phyloP scores from a whole-genome alignment of 2,329 filamentous ascomycete genomes.

The Botrytis deweyae region DNA sequence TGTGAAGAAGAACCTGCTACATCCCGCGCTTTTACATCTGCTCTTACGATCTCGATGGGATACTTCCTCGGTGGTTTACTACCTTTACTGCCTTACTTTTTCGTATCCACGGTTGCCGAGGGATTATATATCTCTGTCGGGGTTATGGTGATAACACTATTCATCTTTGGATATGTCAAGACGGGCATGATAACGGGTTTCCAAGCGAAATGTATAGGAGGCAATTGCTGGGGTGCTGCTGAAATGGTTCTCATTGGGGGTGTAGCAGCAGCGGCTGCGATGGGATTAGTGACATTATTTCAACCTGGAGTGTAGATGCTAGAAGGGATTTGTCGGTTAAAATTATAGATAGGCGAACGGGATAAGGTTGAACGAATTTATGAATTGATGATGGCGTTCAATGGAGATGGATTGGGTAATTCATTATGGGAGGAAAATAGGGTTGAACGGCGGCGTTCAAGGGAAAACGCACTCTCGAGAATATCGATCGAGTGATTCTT shows the following conservation, averaged over 20 bases:
- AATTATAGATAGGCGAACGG: constrained; percentile 16
- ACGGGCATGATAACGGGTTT: constrained; percentile 51
- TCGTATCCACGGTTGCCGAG: constrained; percentile 44
- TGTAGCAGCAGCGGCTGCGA: constrained; percentile 42
- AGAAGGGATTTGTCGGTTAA: neutral
- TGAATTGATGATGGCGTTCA: neutral
- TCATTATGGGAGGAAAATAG: neutral
- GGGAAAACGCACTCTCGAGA: constrained; percentile 28
- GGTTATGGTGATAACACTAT: constrained; percentile 60
- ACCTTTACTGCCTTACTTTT: constrained; percentile 56
- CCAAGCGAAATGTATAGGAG: constrained; percentile 33
- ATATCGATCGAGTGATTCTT: constrained; percentile 31
- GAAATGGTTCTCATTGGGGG: constrained; percentile 45
- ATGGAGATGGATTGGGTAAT: neutral
- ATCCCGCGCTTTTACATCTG: constrained; percentile 43
- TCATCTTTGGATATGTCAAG: constrained; percentile 66
- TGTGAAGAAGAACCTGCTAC: constrained; percentile 36
- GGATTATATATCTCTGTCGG: constrained; percentile 59
- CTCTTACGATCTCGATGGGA: constrained; percentile 54
- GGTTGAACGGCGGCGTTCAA: constrained; percentile 18
- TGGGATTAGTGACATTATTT: constrained; percentile 42
- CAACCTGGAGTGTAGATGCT: constrained; percentile 28
- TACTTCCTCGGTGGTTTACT: constrained; percentile 59
- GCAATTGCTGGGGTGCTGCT: constrained; percentile 39
- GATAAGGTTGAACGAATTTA: constrained; percentile 6